Conservation (phyloP, 192 early-diverging fungal genomes). For the Coemansia sp. region DNA sequence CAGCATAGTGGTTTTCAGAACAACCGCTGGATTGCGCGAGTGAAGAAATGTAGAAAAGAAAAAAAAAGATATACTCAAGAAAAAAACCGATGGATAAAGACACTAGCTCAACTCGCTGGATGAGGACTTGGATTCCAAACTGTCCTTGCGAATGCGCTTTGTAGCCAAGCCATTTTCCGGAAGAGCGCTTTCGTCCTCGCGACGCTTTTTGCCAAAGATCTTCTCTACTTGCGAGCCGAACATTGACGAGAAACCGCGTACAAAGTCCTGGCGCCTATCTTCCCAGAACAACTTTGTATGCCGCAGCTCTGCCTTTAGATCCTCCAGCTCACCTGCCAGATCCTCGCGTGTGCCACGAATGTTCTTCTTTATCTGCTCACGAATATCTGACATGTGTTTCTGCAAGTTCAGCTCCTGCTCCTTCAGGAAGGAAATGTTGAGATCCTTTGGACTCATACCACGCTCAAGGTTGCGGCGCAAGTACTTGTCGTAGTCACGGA, state of each 20-base stretch:
- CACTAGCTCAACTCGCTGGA: neutral
- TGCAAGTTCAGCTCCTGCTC: conserved; percentile 74
- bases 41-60: neutral
- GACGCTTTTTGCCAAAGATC: conserved; percentile 46
- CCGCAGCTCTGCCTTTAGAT: conserved; percentile 63
- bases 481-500: conserved; percentile 82
- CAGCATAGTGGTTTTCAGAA: neutral
- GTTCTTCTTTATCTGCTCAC: conserved; percentile 68
- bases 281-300: conserved; percentile 69
- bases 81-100: neutral
- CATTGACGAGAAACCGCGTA: conserved; percentile 65
- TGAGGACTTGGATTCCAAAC: neutral
- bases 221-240: conserved; percentile 61
- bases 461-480: conserved; percentile 81
- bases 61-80: conserved; percentile 3
- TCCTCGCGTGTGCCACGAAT: conserved; percentile 65
- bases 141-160: conserved; percentile 33
- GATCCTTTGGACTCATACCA: conserved; percentile 75
- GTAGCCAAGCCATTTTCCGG: conserved; percentile 6
- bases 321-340: conserved; percentile 62
- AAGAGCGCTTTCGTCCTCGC: conserved; percentile 7
- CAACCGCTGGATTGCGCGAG: neutral
- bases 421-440: conserved; percentile 79
- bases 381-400: conserved; percentile 70
- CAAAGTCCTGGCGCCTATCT: conserved; percentile 72